Conservation (phyloP, 306 rosid species). For the Myrica gale region DNA sequence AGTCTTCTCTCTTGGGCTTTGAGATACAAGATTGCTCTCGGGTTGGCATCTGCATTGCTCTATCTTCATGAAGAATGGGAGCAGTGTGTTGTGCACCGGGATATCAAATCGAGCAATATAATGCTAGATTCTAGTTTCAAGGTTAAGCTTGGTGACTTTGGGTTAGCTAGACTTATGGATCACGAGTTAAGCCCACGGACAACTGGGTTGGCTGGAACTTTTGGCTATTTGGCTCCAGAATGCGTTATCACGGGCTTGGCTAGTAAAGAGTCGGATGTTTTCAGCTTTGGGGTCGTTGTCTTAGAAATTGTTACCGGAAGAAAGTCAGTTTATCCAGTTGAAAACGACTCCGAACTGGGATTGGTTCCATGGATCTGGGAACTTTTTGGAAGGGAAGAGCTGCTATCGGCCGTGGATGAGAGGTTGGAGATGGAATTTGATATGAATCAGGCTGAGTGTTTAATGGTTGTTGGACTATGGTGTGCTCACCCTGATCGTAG, state of each 20-base stretch:
- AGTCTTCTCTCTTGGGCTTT: neutral
- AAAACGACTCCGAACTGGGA: constrained; percentile 18
- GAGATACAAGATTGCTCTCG: neutral
- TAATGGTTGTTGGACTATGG: constrained; percentile 38
- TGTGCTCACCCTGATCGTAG: constrained; percentile 38
- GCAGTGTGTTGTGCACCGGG: constrained; percentile 36
- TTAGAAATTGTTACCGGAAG: constrained; percentile 31
- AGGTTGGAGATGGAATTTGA: constrained; percentile 13
- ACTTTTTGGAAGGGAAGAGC: constrained; percentile 31
- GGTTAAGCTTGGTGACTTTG: constrained; percentile 40
- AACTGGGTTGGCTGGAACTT: constrained; percentile 30
- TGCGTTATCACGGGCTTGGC: constrained; percentile 35
- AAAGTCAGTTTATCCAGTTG: constrained; percentile 11
- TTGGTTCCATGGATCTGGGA: constrained; percentile 44
- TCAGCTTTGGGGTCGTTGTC: constrained; percentile 35
- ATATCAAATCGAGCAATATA: constrained; percentile 38
- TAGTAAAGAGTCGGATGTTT: constrained; percentile 28
- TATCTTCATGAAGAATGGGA: constrained; percentile 46
- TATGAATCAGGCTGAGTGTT: constrained; percentile 27
- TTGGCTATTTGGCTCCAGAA: constrained; percentile 40
- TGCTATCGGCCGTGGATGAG: constrained; percentile 24
- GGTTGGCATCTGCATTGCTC: constrained; percentile 35
- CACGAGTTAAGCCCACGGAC: constrained; percentile 38
- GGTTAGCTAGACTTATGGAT: constrained; percentile 30
- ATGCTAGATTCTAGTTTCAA: constrained; percentile 34